These are phyloP conservation scores for Gracilaria gracilis DNA, from an alignment of 23 red algal genomes.

Conservation along the genomic window DNA sequence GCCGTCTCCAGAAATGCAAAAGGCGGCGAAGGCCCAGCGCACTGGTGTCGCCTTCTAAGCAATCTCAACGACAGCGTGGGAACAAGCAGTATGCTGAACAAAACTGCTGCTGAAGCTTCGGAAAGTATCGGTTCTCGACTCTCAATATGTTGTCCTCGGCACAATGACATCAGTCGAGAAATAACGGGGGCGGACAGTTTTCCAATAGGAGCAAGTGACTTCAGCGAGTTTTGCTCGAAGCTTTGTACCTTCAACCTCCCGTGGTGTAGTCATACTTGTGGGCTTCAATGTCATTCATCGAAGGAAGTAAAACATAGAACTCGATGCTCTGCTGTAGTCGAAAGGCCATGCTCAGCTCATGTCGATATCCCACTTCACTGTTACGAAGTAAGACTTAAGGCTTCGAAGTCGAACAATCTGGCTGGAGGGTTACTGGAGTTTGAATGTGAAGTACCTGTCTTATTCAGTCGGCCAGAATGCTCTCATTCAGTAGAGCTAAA, in stretches of 20 bases:
- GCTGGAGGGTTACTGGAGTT: background rate
- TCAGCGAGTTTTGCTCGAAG: slow-evolving; percentile 27
- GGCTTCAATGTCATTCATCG: slow-evolving; percentile 37
- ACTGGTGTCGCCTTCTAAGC: slow-evolving; percentile 54
- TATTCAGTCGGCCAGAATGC: slow-evolving; percentile 46
- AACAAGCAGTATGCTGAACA: background rate
- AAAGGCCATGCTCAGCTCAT: slow-evolving; percentile 47
- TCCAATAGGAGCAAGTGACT: slow-evolving; percentile 10
- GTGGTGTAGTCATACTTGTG: slow-evolving; percentile 64
- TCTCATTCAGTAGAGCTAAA: slow-evolving; percentile 30
- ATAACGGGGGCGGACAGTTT: slow-evolving; percentile 23
- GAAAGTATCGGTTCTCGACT: slow-evolving; percentile 26
- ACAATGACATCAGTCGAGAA: slow-evolving; percentile 6
- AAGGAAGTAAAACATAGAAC: slow-evolving; percentile 18
- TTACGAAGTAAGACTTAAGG: slow-evolving; percentile 13
- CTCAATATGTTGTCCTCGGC: slow-evolving; percentile 57
- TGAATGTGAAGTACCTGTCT: slow-evolving; percentile 39
- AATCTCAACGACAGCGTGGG: background rate
- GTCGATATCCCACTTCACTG: slow-evolving; percentile 30
- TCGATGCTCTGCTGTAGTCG: background rate
- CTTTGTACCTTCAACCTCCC: slow-evolving; percentile 40
- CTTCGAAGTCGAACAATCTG: background rate
- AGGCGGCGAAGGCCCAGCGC: slow-evolving; percentile 16
- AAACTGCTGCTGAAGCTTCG: background rate
- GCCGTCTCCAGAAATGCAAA: slow-evolving; percentile 34